These are phyloP conservation scores for Russula sp. DNA, from an alignment of 768 basidiomycete genomes.

Conservation along the genomic window DNA sequence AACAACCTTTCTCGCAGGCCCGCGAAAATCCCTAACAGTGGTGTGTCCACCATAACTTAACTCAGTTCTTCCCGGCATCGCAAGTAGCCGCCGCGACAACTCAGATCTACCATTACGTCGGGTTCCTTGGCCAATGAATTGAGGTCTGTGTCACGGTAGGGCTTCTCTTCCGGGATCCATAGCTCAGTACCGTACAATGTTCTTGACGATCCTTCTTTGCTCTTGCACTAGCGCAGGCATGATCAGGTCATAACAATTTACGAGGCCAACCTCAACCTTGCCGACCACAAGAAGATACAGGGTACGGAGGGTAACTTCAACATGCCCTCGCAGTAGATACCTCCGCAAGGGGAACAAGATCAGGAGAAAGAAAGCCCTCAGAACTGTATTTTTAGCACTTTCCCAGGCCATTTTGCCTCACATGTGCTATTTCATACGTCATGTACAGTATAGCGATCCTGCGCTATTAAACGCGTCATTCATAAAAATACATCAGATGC, in stretches of 20 bases:
- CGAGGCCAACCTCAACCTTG: slow-evolving; percentile 78
- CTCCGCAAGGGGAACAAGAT: no score
- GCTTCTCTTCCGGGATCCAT: neutral
- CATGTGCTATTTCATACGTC: no score
- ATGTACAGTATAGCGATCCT: neutral
- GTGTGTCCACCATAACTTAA: slow-evolving; percentile 53
- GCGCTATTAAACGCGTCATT: neutral
- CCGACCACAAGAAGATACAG: slow-evolving; percentile 82
- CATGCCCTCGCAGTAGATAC: slow-evolving; percentile 33
- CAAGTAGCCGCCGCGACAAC: slow-evolving; percentile 67
- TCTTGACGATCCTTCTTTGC: neutral
- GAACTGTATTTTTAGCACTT: slow-evolving; percentile 8
- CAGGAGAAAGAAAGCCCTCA: neutral
- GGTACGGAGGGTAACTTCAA: slow-evolving; percentile 61
- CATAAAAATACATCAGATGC: neutral
- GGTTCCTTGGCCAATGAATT: slow-evolving; percentile 76
- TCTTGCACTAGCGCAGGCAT: slow-evolving; percentile 52
- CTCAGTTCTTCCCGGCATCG: slow-evolving; percentile 72
- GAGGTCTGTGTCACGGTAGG: slow-evolving; percentile 41
- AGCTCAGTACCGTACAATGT: neutral
- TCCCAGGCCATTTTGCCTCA: neutral
- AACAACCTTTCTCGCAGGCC: slow-evolving; percentile 39
- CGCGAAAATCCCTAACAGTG: slow-evolving; percentile 68
- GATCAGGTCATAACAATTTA: slow-evolving; percentile 82
- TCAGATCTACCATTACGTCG: slow-evolving; percentile 67